Base-by-base conservation (phyloP, 129 eudicot genomes). In the Helichrysum umbraculigerum region DNA sequence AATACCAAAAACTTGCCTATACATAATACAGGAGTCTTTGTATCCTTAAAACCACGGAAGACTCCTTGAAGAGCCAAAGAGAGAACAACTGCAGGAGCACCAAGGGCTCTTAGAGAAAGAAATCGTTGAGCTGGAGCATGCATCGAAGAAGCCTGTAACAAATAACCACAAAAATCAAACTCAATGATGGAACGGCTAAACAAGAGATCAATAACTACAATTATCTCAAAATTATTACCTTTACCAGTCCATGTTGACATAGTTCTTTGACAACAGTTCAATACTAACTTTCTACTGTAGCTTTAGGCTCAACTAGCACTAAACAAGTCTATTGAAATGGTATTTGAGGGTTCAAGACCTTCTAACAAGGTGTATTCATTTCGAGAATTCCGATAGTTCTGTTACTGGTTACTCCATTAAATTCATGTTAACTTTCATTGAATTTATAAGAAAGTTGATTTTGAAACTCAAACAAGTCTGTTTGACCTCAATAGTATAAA, bases 1-100 rank as follows among this genome's bases (percentile, higher is more conserved):
- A 39, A 39, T 54, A 63, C 37, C 19, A 44, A 50, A 68, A 20
- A 85, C 92, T 82, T 84, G 82, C 98, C 98, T 83, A 92, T 74
- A 76, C 98, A 92, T 62, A 83, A 51, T 25, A 89, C 93, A 68
- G 96, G 98, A 42, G 98, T 92, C 76, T 81, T 87, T 51, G 93
- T 89, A 82, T 92, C 98, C 93, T 92, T 92, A 83, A 92, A 92
- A 42, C 98, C 98, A 72, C 96, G 93, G 25, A 92, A 85, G 75
- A 92, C 83, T 44, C 98, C 98, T 88, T 89, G 98, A 79, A 92
- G 96, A 60, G 98, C 93, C 82, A 92, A 81, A 61, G 98, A 87
- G 67, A 89, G 91, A 39, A 92, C 98, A 84, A 84, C 90, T 25
- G 98, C 98, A 73, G 98, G 98, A 69, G 98, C 98, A 84, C 98